A percentile compares a stretch with the other conserved stretches of the same genome.
phyloP scores from a whole-genome alignment of 495 filamentous ascomycete species.

The Trichocladium antarcticum region DNA sequence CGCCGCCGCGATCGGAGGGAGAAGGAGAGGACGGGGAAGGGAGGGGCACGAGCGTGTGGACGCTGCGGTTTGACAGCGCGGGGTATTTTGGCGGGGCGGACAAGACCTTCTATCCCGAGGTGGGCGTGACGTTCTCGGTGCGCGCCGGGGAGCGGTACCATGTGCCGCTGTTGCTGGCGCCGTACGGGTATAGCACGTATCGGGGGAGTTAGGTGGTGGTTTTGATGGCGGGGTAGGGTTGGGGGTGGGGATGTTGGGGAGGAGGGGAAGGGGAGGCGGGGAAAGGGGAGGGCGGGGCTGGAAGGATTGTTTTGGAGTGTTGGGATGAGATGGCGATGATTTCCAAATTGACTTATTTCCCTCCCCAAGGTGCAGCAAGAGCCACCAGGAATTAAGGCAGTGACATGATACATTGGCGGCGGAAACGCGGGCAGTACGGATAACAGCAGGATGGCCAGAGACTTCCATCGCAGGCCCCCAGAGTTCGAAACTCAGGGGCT shows the following conservation, averaged over 20 bases:
- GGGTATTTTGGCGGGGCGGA: slow-evolving; percentile 62
- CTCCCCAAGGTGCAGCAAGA: too few relatives aligned
- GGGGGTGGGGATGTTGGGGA: neutral
- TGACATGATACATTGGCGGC: too few relatives aligned
- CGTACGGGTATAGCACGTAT: slow-evolving; percentile 91
- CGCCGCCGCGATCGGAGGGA: too few relatives aligned
- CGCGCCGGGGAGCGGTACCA: slow-evolving; percentile 71
- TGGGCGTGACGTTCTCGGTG: slow-evolving; percentile 76
- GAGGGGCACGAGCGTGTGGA: slow-evolving; percentile 38
- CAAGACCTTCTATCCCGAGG: slow-evolving; percentile 82
- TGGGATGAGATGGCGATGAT: too few relatives aligned
- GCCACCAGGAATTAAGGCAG: too few relatives aligned
- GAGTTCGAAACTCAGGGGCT: too few relatives aligned
- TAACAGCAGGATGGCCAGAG: too few relatives aligned
- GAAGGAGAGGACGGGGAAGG: slow-evolving; percentile 4
- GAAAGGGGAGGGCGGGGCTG: neutral
- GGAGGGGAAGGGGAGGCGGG: neutral
- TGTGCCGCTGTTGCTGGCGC: slow-evolving; percentile 79
- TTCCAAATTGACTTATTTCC: too few relatives aligned
- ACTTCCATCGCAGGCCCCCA: too few relatives aligned
- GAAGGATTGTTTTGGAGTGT: too few relatives aligned
- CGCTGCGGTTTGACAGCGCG: slow-evolving; percentile 65
- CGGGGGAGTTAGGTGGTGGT: slow-evolving; percentile 41
- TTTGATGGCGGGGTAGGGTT: neutral
- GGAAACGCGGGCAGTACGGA: too few relatives aligned